phyloP scores from a whole-genome alignment of 1,139 yeast species.

The Pichia sp. region DNA sequence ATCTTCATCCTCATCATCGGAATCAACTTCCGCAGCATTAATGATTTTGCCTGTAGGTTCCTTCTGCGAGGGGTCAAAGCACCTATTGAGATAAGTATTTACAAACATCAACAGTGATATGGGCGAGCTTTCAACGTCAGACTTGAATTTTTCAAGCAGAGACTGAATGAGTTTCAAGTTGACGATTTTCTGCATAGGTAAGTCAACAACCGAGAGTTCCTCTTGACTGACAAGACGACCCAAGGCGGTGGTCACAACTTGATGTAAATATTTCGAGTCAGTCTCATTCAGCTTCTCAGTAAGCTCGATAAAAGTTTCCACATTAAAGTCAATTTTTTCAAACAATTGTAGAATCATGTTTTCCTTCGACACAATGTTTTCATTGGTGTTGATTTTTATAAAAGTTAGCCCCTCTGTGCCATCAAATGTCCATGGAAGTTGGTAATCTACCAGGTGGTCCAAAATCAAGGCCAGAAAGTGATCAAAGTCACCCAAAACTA shows the following conservation, averaged over 20 bases:
- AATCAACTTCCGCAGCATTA: slow-evolving; percentile 4
- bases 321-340: slow-evolving; percentile 44
- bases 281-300: slow-evolving; percentile 39
- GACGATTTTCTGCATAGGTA: slow-evolving; percentile 50
- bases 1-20: slow-evolving; percentile 37
- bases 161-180: slow-evolving; percentile 61
- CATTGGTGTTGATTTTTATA: slow-evolving; percentile 28
- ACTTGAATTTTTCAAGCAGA: slow-evolving; percentile 54
- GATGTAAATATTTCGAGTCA: slow-evolving; percentile 40
- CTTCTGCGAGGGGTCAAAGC: slow-evolving; percentile 3
- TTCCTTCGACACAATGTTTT: slow-evolving; percentile 6
- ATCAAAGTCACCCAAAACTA: slow-evolving; percentile 25
- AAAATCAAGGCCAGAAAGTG: slow-evolving; percentile 4
- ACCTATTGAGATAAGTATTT: slow-evolving; percentile 6
- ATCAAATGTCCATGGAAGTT: slow-evolving; percentile 47
- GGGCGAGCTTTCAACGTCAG: slow-evolving; percentile 56
- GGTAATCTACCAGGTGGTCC: slow-evolving; percentile 19
- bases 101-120: slow-evolving; percentile 12
- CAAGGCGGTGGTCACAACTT: slow-evolving; percentile 45
- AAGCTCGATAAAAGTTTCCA: slow-evolving; percentile 37
- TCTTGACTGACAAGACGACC: slow-evolving; percentile 48
- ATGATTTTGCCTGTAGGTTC: slow-evolving; percentile 7
- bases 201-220: slow-evolving; percentile 29
- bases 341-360: slow-evolving; percentile 21
- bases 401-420: slow-evolving; percentile 44